Evolutionary conservation across 2,329 filamentous ascomycete genomes (phyloP).

Genomic region (Aspergillus sp.): DNA sequence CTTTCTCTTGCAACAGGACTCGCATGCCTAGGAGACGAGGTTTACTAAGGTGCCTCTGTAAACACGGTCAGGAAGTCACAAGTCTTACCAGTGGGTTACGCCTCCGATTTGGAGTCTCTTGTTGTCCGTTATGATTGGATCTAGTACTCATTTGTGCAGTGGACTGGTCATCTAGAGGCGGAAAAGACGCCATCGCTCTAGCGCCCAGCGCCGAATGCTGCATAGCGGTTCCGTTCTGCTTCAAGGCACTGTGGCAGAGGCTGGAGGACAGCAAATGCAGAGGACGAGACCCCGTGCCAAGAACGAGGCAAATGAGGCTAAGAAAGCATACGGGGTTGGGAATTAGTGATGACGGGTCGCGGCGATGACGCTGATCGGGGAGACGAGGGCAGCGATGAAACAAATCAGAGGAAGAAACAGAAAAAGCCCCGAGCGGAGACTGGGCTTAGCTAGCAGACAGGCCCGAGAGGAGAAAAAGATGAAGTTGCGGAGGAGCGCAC

Average conservation of each 20-base stretch:
- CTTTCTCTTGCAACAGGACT: slow-evolving; percentile 84
- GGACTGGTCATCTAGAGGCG: slow-evolving; percentile 7
- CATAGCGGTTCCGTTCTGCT: slow-evolving; percentile 14
- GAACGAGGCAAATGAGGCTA: background rate
- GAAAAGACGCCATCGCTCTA: slow-evolving; percentile 7
- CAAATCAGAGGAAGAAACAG: background rate
- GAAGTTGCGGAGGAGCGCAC: background rate
- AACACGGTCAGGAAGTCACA: background rate
- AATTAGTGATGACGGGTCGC: background rate
- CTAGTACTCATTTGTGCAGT: slow-evolving; percentile 4
- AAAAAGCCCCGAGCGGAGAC: background rate
- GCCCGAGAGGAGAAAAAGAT: background rate
- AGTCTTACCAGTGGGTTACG: slow-evolving; percentile 25
- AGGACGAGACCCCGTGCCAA: background rate
- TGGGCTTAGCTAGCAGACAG: background rate
- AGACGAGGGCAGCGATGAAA: background rate
- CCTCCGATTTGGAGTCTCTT: slow-evolving; percentile 9
- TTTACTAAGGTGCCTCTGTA: slow-evolving; percentile 13
- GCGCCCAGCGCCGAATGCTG: slow-evolving; percentile 10
- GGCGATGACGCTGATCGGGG: background rate
- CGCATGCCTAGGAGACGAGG: slow-evolving; percentile 64
- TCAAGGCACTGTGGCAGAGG: background rate
- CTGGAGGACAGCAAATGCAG: background rate
- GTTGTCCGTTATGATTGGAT: slow-evolving; percentile 8
- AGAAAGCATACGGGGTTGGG: background rate